Percentiles rank a stretch among this genome's conserved stretches.
phyloP scores from a whole-genome alignment of 2,329 filamentous ascomycete genomes.

The Zymoseptoria brevis region DNA sequence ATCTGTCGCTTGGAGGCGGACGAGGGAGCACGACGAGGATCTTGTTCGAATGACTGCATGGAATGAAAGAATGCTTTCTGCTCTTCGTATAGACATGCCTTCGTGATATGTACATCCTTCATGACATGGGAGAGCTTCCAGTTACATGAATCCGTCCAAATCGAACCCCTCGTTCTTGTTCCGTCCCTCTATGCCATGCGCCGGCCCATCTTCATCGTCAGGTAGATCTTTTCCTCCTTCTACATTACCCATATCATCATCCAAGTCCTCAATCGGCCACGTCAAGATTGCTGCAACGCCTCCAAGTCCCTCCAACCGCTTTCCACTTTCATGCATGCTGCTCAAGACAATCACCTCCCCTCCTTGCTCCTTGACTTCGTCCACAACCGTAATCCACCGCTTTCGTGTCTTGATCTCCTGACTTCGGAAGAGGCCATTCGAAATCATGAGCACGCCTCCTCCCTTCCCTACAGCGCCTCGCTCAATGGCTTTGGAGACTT shows the following conservation, averaged over 20 bases:
- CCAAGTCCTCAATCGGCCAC: constrained; percentile 80
- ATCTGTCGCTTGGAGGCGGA: neutral
- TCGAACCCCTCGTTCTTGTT: neutral
- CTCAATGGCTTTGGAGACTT: constrained; percentile 73
- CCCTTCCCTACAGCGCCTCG: constrained; percentile 84
- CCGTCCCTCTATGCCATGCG: constrained; percentile 16
- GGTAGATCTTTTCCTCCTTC: constrained; percentile 15
- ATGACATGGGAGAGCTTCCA: neutral
- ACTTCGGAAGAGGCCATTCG: constrained; percentile 78
- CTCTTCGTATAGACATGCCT: constrained; percentile 8
- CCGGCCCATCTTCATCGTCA: constrained; percentile 7
- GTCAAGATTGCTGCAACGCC: constrained; percentile 86
- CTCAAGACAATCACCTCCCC: constrained; percentile 86
- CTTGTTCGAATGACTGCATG: neutral
- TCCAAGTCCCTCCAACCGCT: constrained; percentile 71
- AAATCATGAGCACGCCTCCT: constrained; percentile 77
- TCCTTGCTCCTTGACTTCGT: constrained; percentile 73
- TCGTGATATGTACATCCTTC: neutral
- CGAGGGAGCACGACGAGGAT: neutral
- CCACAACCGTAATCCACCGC: constrained; percentile 76
- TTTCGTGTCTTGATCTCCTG: constrained; percentile 68
- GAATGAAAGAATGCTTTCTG: constrained; percentile 6
- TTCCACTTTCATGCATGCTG: constrained; percentile 88
- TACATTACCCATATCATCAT: constrained; percentile 40
- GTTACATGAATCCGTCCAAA: neutral